These are phyloP conservation scores for Blumeria hordei DNA, from an alignment of 2,329 filamentous ascomycete species.

Conservation along the genomic window DNA sequence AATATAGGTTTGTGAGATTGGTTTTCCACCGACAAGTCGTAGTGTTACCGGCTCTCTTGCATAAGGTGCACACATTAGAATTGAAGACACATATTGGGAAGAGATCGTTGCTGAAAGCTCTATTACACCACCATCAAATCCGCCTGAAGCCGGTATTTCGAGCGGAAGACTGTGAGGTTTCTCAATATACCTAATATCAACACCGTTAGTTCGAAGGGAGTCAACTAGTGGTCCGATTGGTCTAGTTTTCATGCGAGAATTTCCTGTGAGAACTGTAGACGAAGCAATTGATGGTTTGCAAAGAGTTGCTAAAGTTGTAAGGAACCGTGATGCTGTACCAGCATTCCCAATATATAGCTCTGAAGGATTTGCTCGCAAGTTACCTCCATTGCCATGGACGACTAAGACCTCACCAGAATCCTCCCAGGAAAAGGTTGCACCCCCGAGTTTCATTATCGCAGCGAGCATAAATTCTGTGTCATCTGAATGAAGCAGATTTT, in stretches of 20 bases:
- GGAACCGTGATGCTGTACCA: slow-evolving; percentile 81
- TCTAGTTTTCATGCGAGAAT: slow-evolving; percentile 84
- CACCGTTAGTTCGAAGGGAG: slow-evolving; percentile 65
- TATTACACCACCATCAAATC: slow-evolving; percentile 67
- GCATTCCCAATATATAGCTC: slow-evolving; percentile 88
- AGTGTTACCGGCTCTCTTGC: slow-evolving; percentile 84
- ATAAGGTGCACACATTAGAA: slow-evolving; percentile 91
- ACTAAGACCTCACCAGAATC: slow-evolving; percentile 79
- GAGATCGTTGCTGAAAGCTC: slow-evolving; percentile 87
- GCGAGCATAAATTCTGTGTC: slow-evolving; percentile 95
- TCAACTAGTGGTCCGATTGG: slow-evolving; percentile 88
- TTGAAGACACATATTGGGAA: slow-evolving; percentile 95
- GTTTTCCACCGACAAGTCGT: slow-evolving; percentile 80
- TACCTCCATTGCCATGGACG: slow-evolving; percentile 75
- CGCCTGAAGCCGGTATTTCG: slow-evolving; percentile 56
- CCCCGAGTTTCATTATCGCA: slow-evolving; percentile 63
- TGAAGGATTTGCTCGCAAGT: slow-evolving; percentile 48
- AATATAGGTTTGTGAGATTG: slow-evolving; percentile 90
- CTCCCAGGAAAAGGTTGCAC: slow-evolving; percentile 81
- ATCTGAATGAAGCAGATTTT: slow-evolving; percentile 83
- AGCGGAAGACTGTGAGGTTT: slow-evolving; percentile 65
- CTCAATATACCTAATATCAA: slow-evolving; percentile 68
- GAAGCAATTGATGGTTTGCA: slow-evolving; percentile 40
- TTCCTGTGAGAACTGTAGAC: slow-evolving; percentile 70
- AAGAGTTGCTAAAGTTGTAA: slow-evolving; percentile 76